Evolutionary conservation across 73 alveolate species (phyloP).

Genomic region (Stentor coeruleus): DNA sequence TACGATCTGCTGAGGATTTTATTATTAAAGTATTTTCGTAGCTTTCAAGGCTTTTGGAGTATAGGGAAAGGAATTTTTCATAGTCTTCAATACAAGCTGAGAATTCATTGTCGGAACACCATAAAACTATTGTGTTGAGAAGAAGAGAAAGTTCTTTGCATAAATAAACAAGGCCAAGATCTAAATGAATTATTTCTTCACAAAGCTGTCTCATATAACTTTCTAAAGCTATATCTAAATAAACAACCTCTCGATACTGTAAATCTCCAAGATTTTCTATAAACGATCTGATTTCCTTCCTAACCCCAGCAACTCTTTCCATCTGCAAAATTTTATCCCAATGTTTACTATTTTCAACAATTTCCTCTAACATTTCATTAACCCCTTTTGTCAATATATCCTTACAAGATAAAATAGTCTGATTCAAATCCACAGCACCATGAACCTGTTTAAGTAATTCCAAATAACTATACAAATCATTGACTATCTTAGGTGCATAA

Average conservation of each 20-base stretch:
- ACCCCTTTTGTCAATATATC: conserved; percentile 45
- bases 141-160: conserved; percentile 57
- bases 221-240: conserved; percentile 69
- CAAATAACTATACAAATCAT: conserved; percentile 65
- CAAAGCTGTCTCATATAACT: conserved; percentile 55
- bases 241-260: conserved; percentile 65
- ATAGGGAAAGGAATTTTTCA: conserved; percentile 45
- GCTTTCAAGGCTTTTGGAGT: conserved; percentile 34
- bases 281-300: conserved; percentile 31
- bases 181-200: conserved; percentile 67
- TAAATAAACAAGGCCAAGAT: conserved; percentile 52
- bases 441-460: conserved; percentile 77
- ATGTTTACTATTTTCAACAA: conserved; percentile 31
- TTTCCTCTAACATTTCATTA: conserved; percentile 32
- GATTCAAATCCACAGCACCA: conserved; percentile 75
- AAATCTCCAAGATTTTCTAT: conserved; percentile 22
- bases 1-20: conserved; percentile 53
- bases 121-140: conserved; percentile 44
- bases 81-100: conserved; percentile 62
- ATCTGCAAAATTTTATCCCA: conserved; percentile 33
- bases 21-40: conserved; percentile 64
- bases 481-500: conserved; percentile 61
- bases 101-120: conserved; percentile 54
- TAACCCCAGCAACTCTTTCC: conserved; percentile 39
- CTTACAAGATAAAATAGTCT: conserved; percentile 57